phyloP scores from a whole-genome alignment of 2,329 filamentous ascomycete genomes.

The Alternaria sp. region DNA sequence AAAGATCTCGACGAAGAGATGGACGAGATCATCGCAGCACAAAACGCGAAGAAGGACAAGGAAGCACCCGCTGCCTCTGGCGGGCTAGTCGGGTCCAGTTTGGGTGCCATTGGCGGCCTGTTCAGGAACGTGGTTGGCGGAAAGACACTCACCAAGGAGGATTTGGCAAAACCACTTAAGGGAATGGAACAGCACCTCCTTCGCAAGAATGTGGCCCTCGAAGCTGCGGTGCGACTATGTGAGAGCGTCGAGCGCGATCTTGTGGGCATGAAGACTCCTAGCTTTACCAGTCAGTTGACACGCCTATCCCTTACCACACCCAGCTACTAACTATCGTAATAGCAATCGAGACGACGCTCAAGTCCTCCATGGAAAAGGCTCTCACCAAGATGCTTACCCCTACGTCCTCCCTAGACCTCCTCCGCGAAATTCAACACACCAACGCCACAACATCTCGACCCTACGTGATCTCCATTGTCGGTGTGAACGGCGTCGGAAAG shows the following conservation, averaged over 20 bases:
- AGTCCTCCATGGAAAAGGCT: constrained; percentile 87
- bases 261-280: constrained; percentile 87
- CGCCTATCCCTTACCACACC: not conserved
- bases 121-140: constrained; percentile 96
- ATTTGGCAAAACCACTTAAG: constrained; percentile 90
- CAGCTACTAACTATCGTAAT: constrained; percentile 14
- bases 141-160: constrained; percentile 86
- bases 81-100: constrained; percentile 77
- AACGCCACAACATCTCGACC: constrained; percentile 74
- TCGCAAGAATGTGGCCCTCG: constrained; percentile 93
- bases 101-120: constrained; percentile 83
- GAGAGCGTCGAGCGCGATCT: constrained; percentile 90
- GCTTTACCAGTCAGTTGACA: constrained; percentile 71
- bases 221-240: constrained; percentile 89
- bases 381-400: constrained; percentile 95
- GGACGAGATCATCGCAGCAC: constrained; percentile 81
- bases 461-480: constrained; percentile 97
- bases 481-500: constrained; percentile 97
- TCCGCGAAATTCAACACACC: constrained; percentile 82
- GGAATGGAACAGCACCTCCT: constrained; percentile 95
- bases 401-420: constrained; percentile 89
- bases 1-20: constrained; percentile 95
- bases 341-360: constrained; percentile 81
- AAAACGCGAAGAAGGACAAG: constrained; percentile 63
- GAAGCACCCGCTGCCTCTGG: constrained; percentile 34